Evolutionary conservation across 2,329 filamentous ascomycete species (phyloP).

Genomic region (Hypoxylon sp.): DNA sequence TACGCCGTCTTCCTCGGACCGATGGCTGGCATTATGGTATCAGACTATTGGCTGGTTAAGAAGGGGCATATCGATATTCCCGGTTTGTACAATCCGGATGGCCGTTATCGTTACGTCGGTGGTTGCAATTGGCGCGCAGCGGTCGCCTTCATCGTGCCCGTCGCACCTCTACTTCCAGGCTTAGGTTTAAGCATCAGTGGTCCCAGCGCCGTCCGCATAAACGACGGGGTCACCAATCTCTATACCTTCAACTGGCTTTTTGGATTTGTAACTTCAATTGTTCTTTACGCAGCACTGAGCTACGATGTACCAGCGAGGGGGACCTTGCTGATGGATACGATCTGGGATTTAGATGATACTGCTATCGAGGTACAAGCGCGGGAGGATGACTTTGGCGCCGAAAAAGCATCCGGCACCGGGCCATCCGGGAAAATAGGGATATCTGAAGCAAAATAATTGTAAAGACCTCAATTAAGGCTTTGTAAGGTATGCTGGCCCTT

Average conservation of each 20-base stretch:
- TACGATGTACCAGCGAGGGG: slow-evolving; percentile 64
- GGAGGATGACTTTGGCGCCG: slow-evolving; percentile 40
- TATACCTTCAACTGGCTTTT: slow-evolving; percentile 78
- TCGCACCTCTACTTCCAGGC: slow-evolving; percentile 70
- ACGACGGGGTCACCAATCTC: slow-evolving; percentile 65
- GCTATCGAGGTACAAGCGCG: slow-evolving; percentile 46
- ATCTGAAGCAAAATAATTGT: slow-evolving; percentile 11
- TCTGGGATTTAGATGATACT: slow-evolving; percentile 55
- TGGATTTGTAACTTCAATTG: slow-evolving; percentile 69
- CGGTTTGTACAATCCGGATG: slow-evolving; percentile 56
- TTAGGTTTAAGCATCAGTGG: slow-evolving; percentile 62
- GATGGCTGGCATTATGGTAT: slow-evolving; percentile 72
- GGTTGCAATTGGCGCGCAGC: slow-evolving; percentile 74
- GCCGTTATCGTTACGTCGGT: slow-evolving; percentile 61
- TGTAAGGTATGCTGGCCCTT: not conserved
- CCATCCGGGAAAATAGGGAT: slow-evolving; percentile 10
- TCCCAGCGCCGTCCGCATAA: slow-evolving; percentile 48
- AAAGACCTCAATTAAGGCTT: not conserved
- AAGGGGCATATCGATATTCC: slow-evolving; percentile 64
- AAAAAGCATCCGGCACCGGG: slow-evolving; percentile 19
- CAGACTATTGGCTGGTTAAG: slow-evolving; percentile 73
- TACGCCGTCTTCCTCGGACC: slow-evolving; percentile 73
- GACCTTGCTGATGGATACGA: slow-evolving; percentile 61
- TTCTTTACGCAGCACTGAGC: slow-evolving; percentile 69
- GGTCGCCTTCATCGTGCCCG: slow-evolving; percentile 69